These are phyloP conservation scores for Fonsecaea pedrosoi DNA, from an alignment of 2,329 filamentous ascomycete genomes.

Conservation along the genomic window DNA sequence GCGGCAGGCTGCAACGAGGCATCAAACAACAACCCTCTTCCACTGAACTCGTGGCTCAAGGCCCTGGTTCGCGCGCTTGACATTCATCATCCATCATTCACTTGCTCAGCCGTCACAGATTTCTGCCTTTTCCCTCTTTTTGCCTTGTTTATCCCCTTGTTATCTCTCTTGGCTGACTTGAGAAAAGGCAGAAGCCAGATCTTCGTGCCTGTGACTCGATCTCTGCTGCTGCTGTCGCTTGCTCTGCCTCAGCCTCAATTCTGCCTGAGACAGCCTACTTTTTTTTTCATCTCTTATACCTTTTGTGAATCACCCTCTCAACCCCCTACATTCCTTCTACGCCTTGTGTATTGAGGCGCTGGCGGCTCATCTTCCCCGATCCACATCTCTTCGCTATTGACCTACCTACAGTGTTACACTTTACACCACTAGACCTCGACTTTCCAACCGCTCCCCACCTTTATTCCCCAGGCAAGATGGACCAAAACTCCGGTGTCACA, in stretches of 20 bases:
- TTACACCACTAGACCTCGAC: not conserved
- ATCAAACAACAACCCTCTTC: slow-evolving; percentile 10
- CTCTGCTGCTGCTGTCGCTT: not conserved
- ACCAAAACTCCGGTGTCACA: slow-evolving; percentile 20
- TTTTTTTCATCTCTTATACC: not conserved
- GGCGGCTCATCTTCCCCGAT: not conserved
- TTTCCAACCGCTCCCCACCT: slow-evolving; percentile 7
- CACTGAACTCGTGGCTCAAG: slow-evolving; percentile 5
- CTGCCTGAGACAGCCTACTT: slow-evolving; percentile 8
- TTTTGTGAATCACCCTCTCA: not conserved
- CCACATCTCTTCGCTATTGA: not conserved
- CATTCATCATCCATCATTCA: slow-evolving; percentile 8
- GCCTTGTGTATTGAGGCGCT: slow-evolving; percentile 12
- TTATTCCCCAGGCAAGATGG: slow-evolving; percentile 17
- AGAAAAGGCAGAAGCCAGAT: not conserved
- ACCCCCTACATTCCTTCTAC: not conserved
- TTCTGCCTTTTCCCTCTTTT: slow-evolving; percentile 22
- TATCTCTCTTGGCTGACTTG: slow-evolving; percentile 15
- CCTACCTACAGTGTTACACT: not conserved
- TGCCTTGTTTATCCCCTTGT: slow-evolving; percentile 8
- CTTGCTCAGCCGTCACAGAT: slow-evolving; percentile 16
- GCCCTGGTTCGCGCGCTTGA: slow-evolving; percentile 3
- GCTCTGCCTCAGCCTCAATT: slow-evolving; percentile 21
- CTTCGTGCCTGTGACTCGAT: slow-evolving; percentile 3
- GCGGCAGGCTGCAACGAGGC: slow-evolving; percentile 16